A percentile compares a stretch with the other conserved stretches of the same genome.
Evolutionary conservation across 345 rosid genomes (phyloP).

Genomic region (Syzygium grande): DNA sequence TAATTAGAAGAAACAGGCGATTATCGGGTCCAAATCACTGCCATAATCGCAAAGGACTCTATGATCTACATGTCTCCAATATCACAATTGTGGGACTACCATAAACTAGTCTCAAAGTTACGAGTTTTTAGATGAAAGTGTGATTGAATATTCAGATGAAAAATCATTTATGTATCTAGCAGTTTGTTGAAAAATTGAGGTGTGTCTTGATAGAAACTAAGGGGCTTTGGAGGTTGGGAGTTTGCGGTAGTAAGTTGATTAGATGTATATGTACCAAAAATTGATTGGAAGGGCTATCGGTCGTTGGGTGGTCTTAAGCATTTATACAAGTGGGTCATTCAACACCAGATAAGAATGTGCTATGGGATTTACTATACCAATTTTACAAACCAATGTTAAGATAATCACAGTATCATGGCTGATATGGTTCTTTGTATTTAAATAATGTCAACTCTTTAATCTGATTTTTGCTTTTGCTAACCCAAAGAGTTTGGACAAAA

Average conservation of each 20-base stretch:
- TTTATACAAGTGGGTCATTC: no score
- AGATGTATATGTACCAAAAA: no score
- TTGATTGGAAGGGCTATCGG: neutral
- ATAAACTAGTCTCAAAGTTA: neutral
- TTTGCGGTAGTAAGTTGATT: neutral
- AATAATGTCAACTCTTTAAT: neutral
- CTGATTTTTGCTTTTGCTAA: neutral
- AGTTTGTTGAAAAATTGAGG: no score
- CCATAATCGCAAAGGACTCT: neutral
- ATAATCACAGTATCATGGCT: neutral
- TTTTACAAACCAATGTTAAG: no score
- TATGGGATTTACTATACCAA: no score
- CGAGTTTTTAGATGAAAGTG: neutral
- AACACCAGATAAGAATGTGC: no score
- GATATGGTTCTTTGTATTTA: neutral
- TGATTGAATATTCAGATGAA: no score
- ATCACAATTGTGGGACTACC: neutral
- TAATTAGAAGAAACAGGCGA: neutral
- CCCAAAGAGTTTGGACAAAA: neutral
- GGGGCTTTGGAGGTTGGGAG: no score
- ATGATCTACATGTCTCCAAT: neutral
- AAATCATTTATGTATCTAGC: no score
- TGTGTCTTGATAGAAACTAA: no score
- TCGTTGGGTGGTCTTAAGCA: no score
- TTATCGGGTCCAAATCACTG: neutral